These are phyloP conservation scores for Boletus semigastroideus DNA, from an alignment of 1,284 basidiomycete species.

Conservation along the genomic window DNA sequence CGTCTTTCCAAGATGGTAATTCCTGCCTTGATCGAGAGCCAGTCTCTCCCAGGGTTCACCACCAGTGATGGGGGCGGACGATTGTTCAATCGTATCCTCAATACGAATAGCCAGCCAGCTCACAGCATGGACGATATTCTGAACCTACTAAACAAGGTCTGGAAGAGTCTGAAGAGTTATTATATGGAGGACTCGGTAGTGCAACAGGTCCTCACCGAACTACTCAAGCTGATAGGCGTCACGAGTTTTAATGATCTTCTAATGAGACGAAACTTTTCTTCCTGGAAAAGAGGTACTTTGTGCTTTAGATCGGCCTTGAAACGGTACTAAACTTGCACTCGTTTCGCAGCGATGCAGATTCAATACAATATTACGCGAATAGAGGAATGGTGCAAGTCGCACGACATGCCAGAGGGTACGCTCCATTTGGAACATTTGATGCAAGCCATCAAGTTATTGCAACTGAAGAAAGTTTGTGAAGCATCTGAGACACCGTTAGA, in stretches of 20 bases:
- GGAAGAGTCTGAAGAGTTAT: conserved; percentile 98
- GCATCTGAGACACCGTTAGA: neutral
- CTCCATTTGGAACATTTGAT: conserved; percentile 98
- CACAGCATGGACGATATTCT: conserved; percentile 99
- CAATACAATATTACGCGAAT: conserved; percentile 99
- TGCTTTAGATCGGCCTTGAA: neutral
- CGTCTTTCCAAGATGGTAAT: conserved; percentile 97
- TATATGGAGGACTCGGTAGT: conserved; percentile 98
- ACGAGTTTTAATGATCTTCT: conserved; percentile 98
- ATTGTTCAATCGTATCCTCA: conserved; percentile 91
- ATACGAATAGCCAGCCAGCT: conserved; percentile 83
- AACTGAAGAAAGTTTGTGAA: conserved; percentile 88
- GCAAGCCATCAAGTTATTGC: conserved; percentile 98
- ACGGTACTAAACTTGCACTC: neutral
- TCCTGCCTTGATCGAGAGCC: conserved; percentile 96
- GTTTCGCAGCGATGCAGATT: conserved; percentile 88
- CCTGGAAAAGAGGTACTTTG: conserved; percentile 93
- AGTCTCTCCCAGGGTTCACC: conserved; percentile 97
- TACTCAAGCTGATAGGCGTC: conserved; percentile 95
- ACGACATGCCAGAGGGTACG: conserved; percentile 98
- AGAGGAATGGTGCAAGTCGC: conserved; percentile 97
- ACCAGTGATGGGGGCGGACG: conserved; percentile 92
- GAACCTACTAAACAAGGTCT: conserved; percentile 96
- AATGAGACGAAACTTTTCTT: conserved; percentile 99
- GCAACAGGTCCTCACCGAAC: conserved; percentile 95